These are phyloP conservation scores for Aspergillus phoenicis DNA, from an alignment of 2,329 filamentous ascomycete genomes.

Conservation along the genomic window DNA sequence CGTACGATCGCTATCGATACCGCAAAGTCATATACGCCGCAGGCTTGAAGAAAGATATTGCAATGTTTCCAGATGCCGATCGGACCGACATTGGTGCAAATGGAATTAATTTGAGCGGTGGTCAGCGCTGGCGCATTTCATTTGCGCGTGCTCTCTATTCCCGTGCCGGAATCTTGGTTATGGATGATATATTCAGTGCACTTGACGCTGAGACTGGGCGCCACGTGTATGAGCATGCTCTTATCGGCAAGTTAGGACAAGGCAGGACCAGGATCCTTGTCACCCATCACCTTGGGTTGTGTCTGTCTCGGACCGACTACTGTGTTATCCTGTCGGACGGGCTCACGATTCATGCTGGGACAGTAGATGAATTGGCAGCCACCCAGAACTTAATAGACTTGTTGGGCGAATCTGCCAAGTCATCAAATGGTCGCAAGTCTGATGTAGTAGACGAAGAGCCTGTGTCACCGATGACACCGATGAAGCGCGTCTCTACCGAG, in stretches of 20 bases:
- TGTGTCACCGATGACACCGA: conserved; percentile 9
- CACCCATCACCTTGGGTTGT: conserved; percentile 76
- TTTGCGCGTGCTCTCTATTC: conserved; percentile 81
- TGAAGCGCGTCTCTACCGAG: conserved; percentile 16
- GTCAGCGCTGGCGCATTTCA: conserved; percentile 80
- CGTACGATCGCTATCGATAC: conserved; percentile 70
- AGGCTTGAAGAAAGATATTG: conserved; percentile 73
- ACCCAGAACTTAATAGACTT: conserved; percentile 47
- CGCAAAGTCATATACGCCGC: conserved; percentile 70
- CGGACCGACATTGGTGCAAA: conserved; percentile 81
- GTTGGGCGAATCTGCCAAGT: conserved; percentile 50
- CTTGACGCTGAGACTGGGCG: conserved; percentile 80
- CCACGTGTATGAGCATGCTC: conserved; percentile 75
- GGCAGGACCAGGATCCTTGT: conserved; percentile 76
- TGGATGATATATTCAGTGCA: conserved; percentile 82
- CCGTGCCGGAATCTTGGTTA: conserved; percentile 71
- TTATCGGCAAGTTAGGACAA: conserved; percentile 69
- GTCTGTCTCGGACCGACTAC: conserved; percentile 71
- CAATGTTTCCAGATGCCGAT: conserved; percentile 75
- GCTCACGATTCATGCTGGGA: conserved; percentile 63
- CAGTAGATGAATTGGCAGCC: conserved; percentile 60
- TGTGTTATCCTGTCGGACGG: conserved; percentile 73
- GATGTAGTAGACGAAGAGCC: conserved; percentile 17
- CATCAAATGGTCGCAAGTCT: conserved; percentile 27
- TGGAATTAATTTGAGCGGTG: conserved; percentile 80